Base-by-base conservation (phyloP, 2,329 filamentous ascomycete species). In the Alternaria rosae region DNA sequence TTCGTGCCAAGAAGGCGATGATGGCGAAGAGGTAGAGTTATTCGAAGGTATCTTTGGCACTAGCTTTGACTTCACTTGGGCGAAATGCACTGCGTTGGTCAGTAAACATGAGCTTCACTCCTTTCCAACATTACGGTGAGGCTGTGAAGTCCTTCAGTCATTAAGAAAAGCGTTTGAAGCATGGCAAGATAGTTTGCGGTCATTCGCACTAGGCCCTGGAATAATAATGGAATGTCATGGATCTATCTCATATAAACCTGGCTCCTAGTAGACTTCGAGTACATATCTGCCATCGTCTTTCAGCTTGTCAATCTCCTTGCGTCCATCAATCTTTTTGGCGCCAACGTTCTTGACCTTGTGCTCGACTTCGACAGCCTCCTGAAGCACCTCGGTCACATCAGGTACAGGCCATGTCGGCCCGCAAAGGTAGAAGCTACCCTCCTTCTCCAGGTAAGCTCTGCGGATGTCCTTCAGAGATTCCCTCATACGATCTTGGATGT, bases 391-490 rank as follows among this genome's bases (percentile, higher is more conserved):
- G 1, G 94, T 97, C 55, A 99, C 94, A 82, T 99, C 95, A 7
- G 95, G 95, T 57, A 99, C 95, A 12, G 95, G 95, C 95, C 95
- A 99, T 1, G 95, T 99, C 28, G 95, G 95, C 45, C 95, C 95
- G 79, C 95, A 99, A 17, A 99, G 90, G 82, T 99, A 99, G 84
- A 99, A 99, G 32, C 91, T 90, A 59, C 95, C 95, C 72, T 95
- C 91, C 70, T 97, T 88, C 74, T 89, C 84, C 68, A 97, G 88
- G 80, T 98, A 98, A 0, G 93, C 91, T 81, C 93, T 84, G 61
- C 93, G 86, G 67, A 99, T 96, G 65, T 95, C 90, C 45, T 85
- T 82, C 62, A 98, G 82, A 0, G 91, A 93, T 86, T 98, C 87
- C 60, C 95, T 87, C 95, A 99, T 99, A 69, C 94, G 89, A 79